phyloP scores from a whole-genome alignment of 2,329 filamentous ascomycete genomes.

The Aspergillus pseudoglaucus region DNA sequence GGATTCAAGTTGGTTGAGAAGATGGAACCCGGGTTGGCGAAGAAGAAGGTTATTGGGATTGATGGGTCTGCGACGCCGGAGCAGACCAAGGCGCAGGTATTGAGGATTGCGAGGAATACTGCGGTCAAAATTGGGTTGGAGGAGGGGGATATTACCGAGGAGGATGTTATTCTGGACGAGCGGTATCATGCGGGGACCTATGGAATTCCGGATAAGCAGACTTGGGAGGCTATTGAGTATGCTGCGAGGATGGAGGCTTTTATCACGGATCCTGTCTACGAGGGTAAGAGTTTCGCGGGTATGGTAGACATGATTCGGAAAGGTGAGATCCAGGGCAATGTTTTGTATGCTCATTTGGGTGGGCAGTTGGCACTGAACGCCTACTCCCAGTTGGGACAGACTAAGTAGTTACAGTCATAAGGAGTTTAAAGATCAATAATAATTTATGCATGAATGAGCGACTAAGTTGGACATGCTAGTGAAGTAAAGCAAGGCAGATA shows the following conservation, averaged over 20 bases:
- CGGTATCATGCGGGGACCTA: slow-evolving; percentile 63
- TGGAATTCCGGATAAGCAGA: slow-evolving; percentile 59
- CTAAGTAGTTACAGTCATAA: slow-evolving; percentile 3
- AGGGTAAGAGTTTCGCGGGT: slow-evolving; percentile 67
- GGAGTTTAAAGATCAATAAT: neutral
- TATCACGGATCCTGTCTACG: slow-evolving; percentile 70
- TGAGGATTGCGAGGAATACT: slow-evolving; percentile 60
- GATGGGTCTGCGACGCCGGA: slow-evolving; percentile 56
- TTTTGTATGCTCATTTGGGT: slow-evolving; percentile 65
- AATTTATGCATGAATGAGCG: neutral
- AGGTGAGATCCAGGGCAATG: slow-evolving; percentile 58
- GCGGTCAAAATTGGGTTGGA: slow-evolving; percentile 56
- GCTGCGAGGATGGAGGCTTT: slow-evolving; percentile 63
- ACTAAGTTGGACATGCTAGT: neutral
- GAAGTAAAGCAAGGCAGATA: neutral
- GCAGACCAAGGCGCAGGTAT: slow-evolving; percentile 59
- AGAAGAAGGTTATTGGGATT: slow-evolving; percentile 58
- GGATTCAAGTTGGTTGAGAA: slow-evolving; percentile 61
- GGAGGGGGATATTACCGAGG: slow-evolving; percentile 54
- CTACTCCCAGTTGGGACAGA: slow-evolving; percentile 45
- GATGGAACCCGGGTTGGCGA: slow-evolving; percentile 32
- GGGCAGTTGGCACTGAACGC: slow-evolving; percentile 65
- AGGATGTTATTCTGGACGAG: slow-evolving; percentile 58
- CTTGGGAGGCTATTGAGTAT: slow-evolving; percentile 62
- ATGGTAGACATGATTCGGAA: slow-evolving; percentile 62